Base-by-base conservation (phyloP, 2,329 filamentous ascomycete genomes). In the Aspergillus pseudotamarii region DNA sequence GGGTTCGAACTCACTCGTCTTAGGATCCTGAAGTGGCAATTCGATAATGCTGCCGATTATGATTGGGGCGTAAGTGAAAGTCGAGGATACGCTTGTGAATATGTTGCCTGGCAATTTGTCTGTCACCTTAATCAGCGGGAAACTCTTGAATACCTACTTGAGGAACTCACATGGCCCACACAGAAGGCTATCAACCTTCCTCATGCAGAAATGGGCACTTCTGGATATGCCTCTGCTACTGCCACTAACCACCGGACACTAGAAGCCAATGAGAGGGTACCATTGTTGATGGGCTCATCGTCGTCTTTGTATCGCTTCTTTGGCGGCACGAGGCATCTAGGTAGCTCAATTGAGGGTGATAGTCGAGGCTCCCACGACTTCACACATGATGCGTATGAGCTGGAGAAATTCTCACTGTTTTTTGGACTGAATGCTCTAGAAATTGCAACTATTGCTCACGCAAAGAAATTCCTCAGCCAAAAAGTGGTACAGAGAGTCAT, bases 391-490 rank as follows among this genome's bases (percentile, higher is more conserved):
- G 77, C 82, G 6, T 83, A 85, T 12, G 83, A 86, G 9, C 86
- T 91, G 57, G 87, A 70, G 9, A 91, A 66, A 32, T 91, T 90
- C 0, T 85, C 87, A 0, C 86, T 89, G 1, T 96, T 96, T 74
- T 88, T 88, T 41, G 89, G 90, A 21, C 83, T 97, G 55, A 97
- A 95, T 75, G 93, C 92, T 1, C 83, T 98, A 19, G 93, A 96
- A 74, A 94, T 96, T 71, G 93, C 92, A 30, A 89, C 90, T 53
- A 88, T 96, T 23, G 90, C 90, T 14, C 86, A 91, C 63, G 91
- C 92, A 34, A 96, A 96, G 79, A 91, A 91, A 53, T 96, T 96
- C 69, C 84, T 96, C 41, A 90, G 89, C 72, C 92, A 96, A 75
- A 85, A 86, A 64, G 86, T 91, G 3, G 90, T 96, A 12, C 93